A percentile compares a stretch with the other conserved stretches of the same genome.
Conservation (phyloP, 192 early-diverging fungal genomes). For the Funneliformis geosporum region DNA sequence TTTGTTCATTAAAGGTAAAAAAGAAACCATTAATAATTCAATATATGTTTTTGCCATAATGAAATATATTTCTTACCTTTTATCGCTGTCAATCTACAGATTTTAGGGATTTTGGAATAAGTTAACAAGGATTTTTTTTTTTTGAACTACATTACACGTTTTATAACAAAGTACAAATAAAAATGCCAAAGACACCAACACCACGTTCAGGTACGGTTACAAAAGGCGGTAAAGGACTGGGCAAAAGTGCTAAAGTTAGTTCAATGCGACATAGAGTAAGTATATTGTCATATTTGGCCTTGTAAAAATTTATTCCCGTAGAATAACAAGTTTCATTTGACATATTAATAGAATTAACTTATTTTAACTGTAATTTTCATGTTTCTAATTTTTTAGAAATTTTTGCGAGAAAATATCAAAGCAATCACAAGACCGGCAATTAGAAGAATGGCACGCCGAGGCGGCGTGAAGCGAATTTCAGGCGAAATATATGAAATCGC, state of each 20-base stretch:
- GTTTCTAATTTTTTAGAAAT: not conserved
- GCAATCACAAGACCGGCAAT: conserved; percentile 53
- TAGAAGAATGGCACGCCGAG: conserved; percentile 96
- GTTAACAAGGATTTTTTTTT: not conserved
- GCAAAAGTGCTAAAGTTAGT: not conserved
- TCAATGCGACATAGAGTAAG: not conserved
- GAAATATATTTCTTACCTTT: not conserved
- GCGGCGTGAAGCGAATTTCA: conserved; percentile 98
- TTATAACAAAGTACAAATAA: not conserved
- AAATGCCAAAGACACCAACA: not conserved
- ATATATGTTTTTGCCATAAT: not conserved
- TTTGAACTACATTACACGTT: not conserved
- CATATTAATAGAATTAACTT: not conserved
- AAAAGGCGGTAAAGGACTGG: conserved; percentile 7
- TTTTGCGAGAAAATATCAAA: not conserved
- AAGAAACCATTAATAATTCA: not conserved
- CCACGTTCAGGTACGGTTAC: too few relatives aligned
- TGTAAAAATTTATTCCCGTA: not conserved
- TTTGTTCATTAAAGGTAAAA: not conserved
- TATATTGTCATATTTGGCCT: not conserved
- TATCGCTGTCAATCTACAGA: not conserved
- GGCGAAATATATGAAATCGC: conserved; percentile 94
- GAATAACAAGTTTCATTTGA: not conserved
- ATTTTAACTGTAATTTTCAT: not conserved
- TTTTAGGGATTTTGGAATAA: not conserved